phyloP scores from a whole-genome alignment of 2,329 filamentous ascomycete species.

The Trichoderma hamatum region DNA sequence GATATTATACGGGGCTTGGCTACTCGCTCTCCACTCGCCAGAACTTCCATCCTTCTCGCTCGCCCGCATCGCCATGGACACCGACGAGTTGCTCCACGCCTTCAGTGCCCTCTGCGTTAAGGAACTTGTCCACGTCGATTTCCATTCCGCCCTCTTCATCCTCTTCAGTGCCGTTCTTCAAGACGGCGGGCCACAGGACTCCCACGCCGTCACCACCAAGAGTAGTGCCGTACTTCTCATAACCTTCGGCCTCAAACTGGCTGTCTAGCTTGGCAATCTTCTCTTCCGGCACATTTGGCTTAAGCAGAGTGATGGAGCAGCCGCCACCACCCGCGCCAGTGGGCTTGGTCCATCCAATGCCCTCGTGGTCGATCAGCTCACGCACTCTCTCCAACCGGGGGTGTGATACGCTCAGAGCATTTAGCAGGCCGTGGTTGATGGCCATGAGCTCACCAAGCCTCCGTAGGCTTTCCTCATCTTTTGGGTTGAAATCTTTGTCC shows the following conservation, averaged over 20 bases:
- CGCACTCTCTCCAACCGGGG: slow-evolving; percentile 89
- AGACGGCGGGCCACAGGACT: slow-evolving; percentile 87
- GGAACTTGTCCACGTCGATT: slow-evolving; percentile 82
- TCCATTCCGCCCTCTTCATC: slow-evolving; percentile 83
- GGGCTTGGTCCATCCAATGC: slow-evolving; percentile 95
- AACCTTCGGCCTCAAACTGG: slow-evolving; percentile 71
- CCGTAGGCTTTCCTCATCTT: slow-evolving; percentile 65
- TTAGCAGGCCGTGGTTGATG: slow-evolving; percentile 90
- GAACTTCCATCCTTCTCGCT: slow-evolving; percentile 83
- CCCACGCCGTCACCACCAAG: slow-evolving; percentile 93
- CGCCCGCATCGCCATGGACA: slow-evolving; percentile 68
- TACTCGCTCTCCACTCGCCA: slow-evolving; percentile 66
- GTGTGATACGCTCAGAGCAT: slow-evolving; percentile 92
- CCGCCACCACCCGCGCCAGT: slow-evolving; percentile 95
- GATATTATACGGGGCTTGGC: neutral
- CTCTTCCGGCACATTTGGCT: slow-evolving; percentile 61
- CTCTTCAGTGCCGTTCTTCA: slow-evolving; percentile 81
- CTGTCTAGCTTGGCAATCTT: slow-evolving; percentile 66
- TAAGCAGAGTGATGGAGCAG: slow-evolving; percentile 89
- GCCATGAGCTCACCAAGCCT: slow-evolving; percentile 85
- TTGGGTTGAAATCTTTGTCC: slow-evolving; percentile 68
- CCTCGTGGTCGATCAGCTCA: slow-evolving; percentile 85
- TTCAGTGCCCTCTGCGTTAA: slow-evolving; percentile 80
- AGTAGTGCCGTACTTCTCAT: slow-evolving; percentile 83
- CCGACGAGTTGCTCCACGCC: slow-evolving; percentile 88